phyloP scores from a whole-genome alignment of 1,284 basidiomycete genomes.

The Austropuccinia psidii region DNA sequence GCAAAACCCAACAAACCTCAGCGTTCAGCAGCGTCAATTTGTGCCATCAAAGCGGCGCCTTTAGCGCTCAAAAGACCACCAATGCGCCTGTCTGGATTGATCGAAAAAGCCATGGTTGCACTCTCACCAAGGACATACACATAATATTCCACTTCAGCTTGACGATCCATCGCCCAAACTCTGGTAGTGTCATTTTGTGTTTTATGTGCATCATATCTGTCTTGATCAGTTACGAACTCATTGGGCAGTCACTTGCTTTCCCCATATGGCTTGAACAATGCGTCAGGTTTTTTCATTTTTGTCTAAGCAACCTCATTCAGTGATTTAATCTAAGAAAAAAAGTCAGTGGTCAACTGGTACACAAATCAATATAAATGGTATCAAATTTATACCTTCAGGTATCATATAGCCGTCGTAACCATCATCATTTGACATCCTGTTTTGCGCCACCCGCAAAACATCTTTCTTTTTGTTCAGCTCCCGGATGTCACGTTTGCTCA shows the following conservation, averaged over 20 bases:
- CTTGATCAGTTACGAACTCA: too few relatives aligned
- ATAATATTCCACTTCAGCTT: conserved; percentile 68
- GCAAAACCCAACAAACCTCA: conserved; percentile 60
- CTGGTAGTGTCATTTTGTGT: conserved; percentile 75
- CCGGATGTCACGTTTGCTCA: too few relatives aligned
- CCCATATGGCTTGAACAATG: conserved; percentile 86
- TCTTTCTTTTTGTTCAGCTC: too few relatives aligned
- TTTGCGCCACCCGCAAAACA: conserved; percentile 82
- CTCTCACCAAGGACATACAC: conserved; percentile 98
- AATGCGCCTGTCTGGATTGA: conserved; percentile 56
- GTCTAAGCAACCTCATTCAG: conserved; percentile 95
- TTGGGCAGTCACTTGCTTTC: conserved; percentile 68
- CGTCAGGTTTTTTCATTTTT: conserved; percentile 89
- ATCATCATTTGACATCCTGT: conserved; percentile 84
- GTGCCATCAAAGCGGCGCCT: too few relatives aligned
- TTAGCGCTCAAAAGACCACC: conserved; percentile 62
- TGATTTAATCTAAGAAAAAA: too few relatives aligned
- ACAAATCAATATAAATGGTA: background rate
- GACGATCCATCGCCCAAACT: conserved; percentile 86
- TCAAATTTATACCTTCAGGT: too few relatives aligned
- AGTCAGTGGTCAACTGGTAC: background rate
- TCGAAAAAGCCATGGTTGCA: conserved; percentile 88
- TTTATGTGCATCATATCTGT: conserved; percentile 84
- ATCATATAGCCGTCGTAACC: too few relatives aligned
- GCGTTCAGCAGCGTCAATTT: too few relatives aligned